Percentiles rank a stretch among this genome's conserved stretches.
Evolutionary conservation across 2,329 filamentous ascomycete genomes (phyloP).

Genomic region (Lasiodiplodia sp.): DNA sequence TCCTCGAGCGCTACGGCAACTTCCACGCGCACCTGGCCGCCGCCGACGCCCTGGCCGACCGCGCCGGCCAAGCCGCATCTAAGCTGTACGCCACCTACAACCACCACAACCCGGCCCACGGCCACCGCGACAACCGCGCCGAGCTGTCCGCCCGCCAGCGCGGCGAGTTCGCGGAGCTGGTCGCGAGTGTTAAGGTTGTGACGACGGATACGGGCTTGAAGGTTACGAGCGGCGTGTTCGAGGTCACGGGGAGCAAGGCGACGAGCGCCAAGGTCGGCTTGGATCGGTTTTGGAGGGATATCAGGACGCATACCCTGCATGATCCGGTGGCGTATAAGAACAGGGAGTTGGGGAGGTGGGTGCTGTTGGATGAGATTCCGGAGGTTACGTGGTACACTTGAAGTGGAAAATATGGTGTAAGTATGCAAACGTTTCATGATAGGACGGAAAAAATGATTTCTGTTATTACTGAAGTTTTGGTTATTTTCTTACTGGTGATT

Average conservation of each 20-base stretch:
- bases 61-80: conserved; percentile 59
- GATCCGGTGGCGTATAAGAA: conserved; percentile 74
- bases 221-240: conserved; percentile 69
- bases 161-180: conserved; percentile 68
- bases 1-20: conserved; percentile 70
- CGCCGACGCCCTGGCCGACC: conserved; percentile 65
- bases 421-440: no score
- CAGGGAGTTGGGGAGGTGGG: conserved; percentile 65
- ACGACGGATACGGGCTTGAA: conserved; percentile 66
- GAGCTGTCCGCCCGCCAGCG: conserved; percentile 60
- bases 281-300: conserved; percentile 71
- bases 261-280: conserved; percentile 66
- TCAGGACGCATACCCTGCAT: conserved; percentile 71
- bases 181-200: conserved; percentile 69
- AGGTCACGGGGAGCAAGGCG: conserved; percentile 67
- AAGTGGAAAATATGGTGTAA: neutral
- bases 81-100: conserved; percentile 56
- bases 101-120: neutral
- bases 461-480: no score
- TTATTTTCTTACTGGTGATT: no score
- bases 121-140: conserved; percentile 43
- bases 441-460: no score
- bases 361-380: conserved; percentile 64
- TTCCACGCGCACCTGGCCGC: conserved; percentile 69
- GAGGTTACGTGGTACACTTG: conserved; percentile 69